Conservation (phyloP, 495 filamentous ascomycete genomes). For the Alectoria sarmentosa region DNA sequence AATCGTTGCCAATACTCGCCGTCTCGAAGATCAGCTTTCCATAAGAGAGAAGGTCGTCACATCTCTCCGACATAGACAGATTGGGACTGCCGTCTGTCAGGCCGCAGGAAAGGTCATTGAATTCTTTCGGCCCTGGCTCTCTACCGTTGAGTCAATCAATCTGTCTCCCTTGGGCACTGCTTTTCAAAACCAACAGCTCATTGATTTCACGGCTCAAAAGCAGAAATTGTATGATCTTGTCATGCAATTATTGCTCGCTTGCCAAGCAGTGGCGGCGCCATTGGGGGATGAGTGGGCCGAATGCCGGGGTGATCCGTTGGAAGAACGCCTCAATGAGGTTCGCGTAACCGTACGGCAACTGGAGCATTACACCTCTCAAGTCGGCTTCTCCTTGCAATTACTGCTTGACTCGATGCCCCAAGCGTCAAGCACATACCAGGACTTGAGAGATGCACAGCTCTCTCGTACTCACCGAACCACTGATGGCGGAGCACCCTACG, state of each 20-base stretch:
- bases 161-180: conserved; percentile 58
- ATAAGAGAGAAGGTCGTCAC: conserved; percentile 72
- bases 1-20: conserved; percentile 72
- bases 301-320: conserved; percentile 81
- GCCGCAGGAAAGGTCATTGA: conserved; percentile 73
- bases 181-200: conserved; percentile 75
- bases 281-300: conserved; percentile 94
- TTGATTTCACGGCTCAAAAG: conserved; percentile 84
- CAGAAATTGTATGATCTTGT: conserved; percentile 88
- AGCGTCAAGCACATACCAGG: conserved; percentile 22
- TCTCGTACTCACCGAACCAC: conserved; percentile 18
- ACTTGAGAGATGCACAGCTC: conserved; percentile 13
- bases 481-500: conserved; percentile 21
- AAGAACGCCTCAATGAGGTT: conserved; percentile 75
- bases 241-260: conserved; percentile 78
- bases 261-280: conserved; percentile 81
- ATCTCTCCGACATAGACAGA: conserved; percentile 56
- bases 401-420: conserved; percentile 72
- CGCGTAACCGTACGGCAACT: conserved; percentile 67
- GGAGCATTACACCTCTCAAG: conserved; percentile 78
- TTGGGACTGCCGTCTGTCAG: conserved; percentile 67
- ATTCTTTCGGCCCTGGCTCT: conserved; percentile 79
- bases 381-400: conserved; percentile 79
- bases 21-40: conserved; percentile 75
- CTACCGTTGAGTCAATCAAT: conserved; percentile 81